Percentiles rank a stretch among this genome's conserved stretches.
These are phyloP conservation scores for Cardamine occulta DNA, from an alignment of 345 rosid species.

Conservation along the genomic window DNA sequence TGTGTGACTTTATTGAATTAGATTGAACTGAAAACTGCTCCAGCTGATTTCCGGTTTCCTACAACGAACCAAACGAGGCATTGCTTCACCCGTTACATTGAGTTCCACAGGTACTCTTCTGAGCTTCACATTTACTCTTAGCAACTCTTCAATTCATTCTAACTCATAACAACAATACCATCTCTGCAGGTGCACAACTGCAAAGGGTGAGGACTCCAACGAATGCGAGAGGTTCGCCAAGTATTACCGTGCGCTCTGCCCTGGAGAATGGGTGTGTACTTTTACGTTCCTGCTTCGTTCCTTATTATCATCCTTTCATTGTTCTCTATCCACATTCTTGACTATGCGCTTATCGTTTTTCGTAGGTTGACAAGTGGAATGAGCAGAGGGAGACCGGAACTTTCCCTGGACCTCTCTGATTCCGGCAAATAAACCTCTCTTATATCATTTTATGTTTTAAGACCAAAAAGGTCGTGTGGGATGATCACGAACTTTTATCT, in stretches of 20 bases:
- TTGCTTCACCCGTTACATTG: conserved; percentile 92
- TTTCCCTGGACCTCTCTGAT: conserved; percentile 83
- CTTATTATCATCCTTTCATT: background rate
- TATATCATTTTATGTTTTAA: conserved; percentile 10
- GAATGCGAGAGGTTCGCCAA: conserved; percentile 77
- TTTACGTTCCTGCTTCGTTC: background rate
- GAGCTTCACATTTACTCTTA: background rate
- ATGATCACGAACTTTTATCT: conserved; percentile 12
- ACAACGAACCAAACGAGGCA: conserved; percentile 98
- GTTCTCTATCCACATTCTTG: background rate
- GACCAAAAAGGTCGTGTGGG: conserved; percentile 35
- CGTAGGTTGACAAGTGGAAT: conserved; percentile 79
- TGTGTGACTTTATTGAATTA: conserved; percentile 15
- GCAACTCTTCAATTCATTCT: background rate
- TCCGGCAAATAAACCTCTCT: background rate
- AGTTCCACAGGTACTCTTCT: conserved; percentile 72
- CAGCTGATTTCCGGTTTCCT: conserved; percentile 96
- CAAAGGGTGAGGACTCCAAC: conserved; percentile 75
- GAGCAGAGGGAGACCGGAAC: conserved; percentile 87
- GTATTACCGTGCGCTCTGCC: conserved; percentile 91
- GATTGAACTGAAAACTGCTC: conserved; percentile 88
- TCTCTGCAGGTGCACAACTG: conserved; percentile 66
- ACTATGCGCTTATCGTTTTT: conserved; percentile 1
- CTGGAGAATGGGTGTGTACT: conserved; percentile 87
- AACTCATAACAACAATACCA: background rate